phyloP scores from a whole-genome alignment of 2,329 filamentous ascomycete genomes.

The Clonostachys chloroleuca region DNA sequence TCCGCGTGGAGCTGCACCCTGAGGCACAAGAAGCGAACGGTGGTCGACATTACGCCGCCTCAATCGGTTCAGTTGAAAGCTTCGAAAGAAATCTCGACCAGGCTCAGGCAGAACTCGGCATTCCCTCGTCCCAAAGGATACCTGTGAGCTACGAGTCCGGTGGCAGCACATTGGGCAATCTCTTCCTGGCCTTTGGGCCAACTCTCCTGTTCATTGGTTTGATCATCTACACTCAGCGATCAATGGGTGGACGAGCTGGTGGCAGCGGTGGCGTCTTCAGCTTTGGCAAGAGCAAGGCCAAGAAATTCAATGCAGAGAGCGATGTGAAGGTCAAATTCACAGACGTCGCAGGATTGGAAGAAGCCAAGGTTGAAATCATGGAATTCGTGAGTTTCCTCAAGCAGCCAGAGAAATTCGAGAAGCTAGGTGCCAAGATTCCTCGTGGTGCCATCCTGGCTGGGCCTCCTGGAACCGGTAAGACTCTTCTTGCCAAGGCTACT shows the following conservation, averaged over 20 bases:
- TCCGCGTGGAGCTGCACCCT: slow-evolving; percentile 76
- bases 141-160: slow-evolving; percentile 84
- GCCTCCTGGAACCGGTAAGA: slow-evolving; percentile 98
- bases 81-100: slow-evolving; percentile 88
- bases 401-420: slow-evolving; percentile 87
- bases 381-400: slow-evolving; percentile 98
- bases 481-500: slow-evolving; percentile 91
- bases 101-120: slow-evolving; percentile 81
- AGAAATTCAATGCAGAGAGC: slow-evolving; percentile 96
- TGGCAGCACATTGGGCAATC: slow-evolving; percentile 66
- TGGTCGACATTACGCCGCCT: slow-evolving; percentile 72
- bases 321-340: slow-evolving; percentile 96
- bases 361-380: slow-evolving; percentile 98
- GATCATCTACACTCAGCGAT: slow-evolving; percentile 73
- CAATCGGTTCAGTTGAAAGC: slow-evolving; percentile 87
- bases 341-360: slow-evolving; percentile 96
- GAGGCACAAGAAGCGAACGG: slow-evolving; percentile 44
- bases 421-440: slow-evolving; percentile 94
- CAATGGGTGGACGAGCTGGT: slow-evolving; percentile 62
- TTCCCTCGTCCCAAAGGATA: slow-evolving; percentile 84
- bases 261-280: slow-evolving; percentile 78
- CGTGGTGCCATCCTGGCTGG: slow-evolving; percentile 94
- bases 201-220: slow-evolving; percentile 82
- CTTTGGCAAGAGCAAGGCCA: slow-evolving; percentile 92
- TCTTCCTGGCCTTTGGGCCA: slow-evolving; percentile 77